A percentile compares a stretch with the other conserved stretches of the same genome.
phyloP scores from a whole-genome alignment of 1,284 basidiomycete genomes.

The Fomitopsis betulina region DNA sequence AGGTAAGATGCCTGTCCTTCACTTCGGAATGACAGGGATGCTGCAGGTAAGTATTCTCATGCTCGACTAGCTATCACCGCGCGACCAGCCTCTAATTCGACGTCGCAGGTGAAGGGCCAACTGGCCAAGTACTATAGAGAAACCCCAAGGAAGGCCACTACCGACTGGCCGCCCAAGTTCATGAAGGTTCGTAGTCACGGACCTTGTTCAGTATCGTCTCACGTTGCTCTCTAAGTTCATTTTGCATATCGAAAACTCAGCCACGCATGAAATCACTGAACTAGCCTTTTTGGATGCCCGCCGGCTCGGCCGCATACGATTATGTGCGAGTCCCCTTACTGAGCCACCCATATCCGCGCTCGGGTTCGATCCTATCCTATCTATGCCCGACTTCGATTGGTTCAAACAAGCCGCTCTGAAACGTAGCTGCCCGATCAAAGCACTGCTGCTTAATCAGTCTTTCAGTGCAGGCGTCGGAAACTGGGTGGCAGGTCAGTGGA shows the following conservation, averaged over 20 bases:
- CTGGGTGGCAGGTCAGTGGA: slow-evolving; percentile 66
- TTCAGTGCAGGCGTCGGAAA: slow-evolving; percentile 84
- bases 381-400: slow-evolving; percentile 60
- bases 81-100: background rate
- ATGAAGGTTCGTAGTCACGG: slow-evolving; percentile 47
- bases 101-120: slow-evolving; percentile 55
- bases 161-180: slow-evolving; percentile 76
- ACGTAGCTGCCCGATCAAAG: slow-evolving; percentile 72
- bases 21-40: slow-evolving; percentile 86
- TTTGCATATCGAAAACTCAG: slow-evolving; percentile 42
- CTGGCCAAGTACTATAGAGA: slow-evolving; percentile 62
- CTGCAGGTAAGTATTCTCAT: slow-evolving; percentile 47
- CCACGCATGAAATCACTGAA: slow-evolving; percentile 31
- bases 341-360: slow-evolving; percentile 70
- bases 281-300: slow-evolving; percentile 69
- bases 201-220: background rate
- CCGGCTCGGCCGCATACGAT: slow-evolving; percentile 67
- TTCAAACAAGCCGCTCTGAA: slow-evolving; percentile 50
- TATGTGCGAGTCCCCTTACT: slow-evolving; percentile 52
- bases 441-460: slow-evolving; percentile 76
- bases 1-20: slow-evolving; percentile 65
- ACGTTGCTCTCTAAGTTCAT: slow-evolving; percentile 46
- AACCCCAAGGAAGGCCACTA: slow-evolving; percentile 42
- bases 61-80: background rate
- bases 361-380: slow-evolving; percentile 77